Percentiles rank a stretch among this genome's conserved stretches.
Conservation (phyloP, 108 stramenopile species). For the Skeletonema menzelii region DNA sequence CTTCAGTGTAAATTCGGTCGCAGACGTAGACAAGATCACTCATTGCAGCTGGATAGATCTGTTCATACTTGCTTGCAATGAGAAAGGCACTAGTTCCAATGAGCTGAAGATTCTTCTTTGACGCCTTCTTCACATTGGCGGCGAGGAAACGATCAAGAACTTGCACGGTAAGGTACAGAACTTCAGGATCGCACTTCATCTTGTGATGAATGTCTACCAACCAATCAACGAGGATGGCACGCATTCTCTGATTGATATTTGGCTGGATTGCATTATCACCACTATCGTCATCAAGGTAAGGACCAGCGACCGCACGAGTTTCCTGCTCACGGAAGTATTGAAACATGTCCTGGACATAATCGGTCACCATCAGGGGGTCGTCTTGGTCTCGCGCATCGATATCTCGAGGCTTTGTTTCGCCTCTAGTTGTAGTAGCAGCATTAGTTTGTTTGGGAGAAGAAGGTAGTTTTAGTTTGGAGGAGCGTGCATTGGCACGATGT, state of each 20-base stretch:
- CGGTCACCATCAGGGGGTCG: slow-evolving; percentile 72
- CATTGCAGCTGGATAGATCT: slow-evolving; percentile 87
- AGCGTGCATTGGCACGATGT: background rate
- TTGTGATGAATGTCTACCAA: slow-evolving; percentile 90
- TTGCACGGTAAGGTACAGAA: slow-evolving; percentile 86
- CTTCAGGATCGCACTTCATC: slow-evolving; percentile 82
- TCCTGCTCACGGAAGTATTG: slow-evolving; percentile 70
- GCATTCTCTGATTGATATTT: slow-evolving; percentile 83
- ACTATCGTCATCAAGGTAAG: slow-evolving; percentile 59
- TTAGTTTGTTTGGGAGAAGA: background rate
- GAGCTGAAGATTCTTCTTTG: slow-evolving; percentile 80
- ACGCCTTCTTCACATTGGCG: slow-evolving; percentile 38
- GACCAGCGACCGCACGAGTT: slow-evolving; percentile 35
- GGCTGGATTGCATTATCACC: slow-evolving; percentile 40
- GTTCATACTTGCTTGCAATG: slow-evolving; percentile 93
- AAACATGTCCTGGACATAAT: slow-evolving; percentile 89
- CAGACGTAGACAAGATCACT: slow-evolving; percentile 83
- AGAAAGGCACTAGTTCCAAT: slow-evolving; percentile 84
- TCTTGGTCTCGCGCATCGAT: background rate
- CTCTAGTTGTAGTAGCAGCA: background rate
- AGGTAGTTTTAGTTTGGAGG: background rate
- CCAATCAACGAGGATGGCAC: slow-evolving; percentile 93
- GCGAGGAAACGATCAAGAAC: slow-evolving; percentile 87
- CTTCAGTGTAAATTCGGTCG: slow-evolving; percentile 68
- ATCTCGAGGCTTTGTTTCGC: no score